Evolutionary conservation across 768 basidiomycete genomes (phyloP).

Genomic region (Suillus weaverae): DNA sequence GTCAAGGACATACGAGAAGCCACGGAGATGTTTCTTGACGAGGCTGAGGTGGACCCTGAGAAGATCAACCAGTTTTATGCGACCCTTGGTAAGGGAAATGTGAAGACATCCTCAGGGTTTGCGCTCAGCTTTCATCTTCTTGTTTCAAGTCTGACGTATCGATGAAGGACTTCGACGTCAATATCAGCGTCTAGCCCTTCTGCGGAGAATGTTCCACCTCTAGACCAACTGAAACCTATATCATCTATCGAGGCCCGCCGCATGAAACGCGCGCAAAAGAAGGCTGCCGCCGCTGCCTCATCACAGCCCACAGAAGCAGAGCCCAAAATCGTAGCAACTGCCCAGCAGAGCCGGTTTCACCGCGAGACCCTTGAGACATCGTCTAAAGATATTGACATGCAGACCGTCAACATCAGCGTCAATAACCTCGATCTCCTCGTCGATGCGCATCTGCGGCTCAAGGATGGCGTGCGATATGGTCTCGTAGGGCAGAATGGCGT

Average conservation of each 20-base stretch:
- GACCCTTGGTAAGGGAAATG: slow-evolving; percentile 1
- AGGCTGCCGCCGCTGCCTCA: slow-evolving; percentile 1
- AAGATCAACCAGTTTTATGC: slow-evolving; percentile 12
- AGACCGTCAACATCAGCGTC: slow-evolving; percentile 51
- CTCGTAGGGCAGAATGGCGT: slow-evolving; percentile 50
- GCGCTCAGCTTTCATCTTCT: background rate
- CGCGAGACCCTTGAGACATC: slow-evolving; percentile 44
- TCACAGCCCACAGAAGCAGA: background rate
- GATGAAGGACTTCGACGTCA: background rate
- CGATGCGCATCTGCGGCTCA: slow-evolving; percentile 53
- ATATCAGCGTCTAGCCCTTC: background rate
- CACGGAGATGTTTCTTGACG: slow-evolving; percentile 16
- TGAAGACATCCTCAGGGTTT: background rate
- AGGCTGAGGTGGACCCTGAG: slow-evolving; percentile 10
- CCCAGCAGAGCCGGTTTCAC: slow-evolving; percentile 51
- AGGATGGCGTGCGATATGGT: slow-evolving; percentile 49
- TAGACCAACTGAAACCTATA: slow-evolving; percentile 1
- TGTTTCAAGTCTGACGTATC: background rate
- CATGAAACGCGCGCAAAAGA: slow-evolving; percentile 16
- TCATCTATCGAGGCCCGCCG: slow-evolving; percentile 9
- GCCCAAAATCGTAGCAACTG: slow-evolving; percentile 36
- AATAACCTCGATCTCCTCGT: slow-evolving; percentile 51
- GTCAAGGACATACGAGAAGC: slow-evolving; percentile 3
- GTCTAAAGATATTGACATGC: slow-evolving; percentile 49
- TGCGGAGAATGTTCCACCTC: background rate